Evolutionary conservation across 2,329 filamentous ascomycete species (phyloP).

Genomic region (Sporothrix pallida): DNA sequence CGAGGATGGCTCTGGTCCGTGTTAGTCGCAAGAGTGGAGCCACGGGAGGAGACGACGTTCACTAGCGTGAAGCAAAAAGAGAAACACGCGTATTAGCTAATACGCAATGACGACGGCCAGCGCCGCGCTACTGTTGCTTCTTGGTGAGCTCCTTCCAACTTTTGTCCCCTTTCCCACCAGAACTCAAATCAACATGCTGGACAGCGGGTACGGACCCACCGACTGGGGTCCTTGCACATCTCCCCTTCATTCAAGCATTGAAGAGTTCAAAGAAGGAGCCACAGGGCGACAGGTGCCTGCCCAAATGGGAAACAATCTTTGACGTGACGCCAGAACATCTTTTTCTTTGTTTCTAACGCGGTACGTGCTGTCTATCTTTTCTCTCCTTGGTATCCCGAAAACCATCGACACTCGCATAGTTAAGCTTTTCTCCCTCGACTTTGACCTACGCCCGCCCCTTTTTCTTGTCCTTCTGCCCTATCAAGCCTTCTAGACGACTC

Average conservation of each 20-base stretch:
- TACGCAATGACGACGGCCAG: background rate
- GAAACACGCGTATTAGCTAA: conserved; percentile 29
- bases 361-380: background rate
- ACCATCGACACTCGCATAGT: background rate
- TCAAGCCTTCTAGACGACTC: background rate
- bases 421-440: background rate
- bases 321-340: background rate
- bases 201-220: background rate
- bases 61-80: background rate
- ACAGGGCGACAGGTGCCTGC: conserved; percentile 13
- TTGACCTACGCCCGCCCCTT: background rate
- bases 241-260: no score
- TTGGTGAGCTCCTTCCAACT: conserved; percentile 10
- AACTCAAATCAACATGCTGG: background rate
- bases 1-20: background rate
- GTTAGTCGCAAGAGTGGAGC: conserved; percentile 19
- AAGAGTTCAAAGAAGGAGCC: conserved; percentile 1
- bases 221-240: background rate
- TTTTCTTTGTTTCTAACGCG: background rate
- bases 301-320: background rate
- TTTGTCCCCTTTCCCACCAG: conserved; percentile 3
- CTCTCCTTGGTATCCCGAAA: background rate
- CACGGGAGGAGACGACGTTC: no score
- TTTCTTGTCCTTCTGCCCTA: no score
- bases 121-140: background rate